These are phyloP conservation scores for Lactarius sanguifluus DNA, from an alignment of 768 basidiomycete genomes.

Conservation along the genomic window DNA sequence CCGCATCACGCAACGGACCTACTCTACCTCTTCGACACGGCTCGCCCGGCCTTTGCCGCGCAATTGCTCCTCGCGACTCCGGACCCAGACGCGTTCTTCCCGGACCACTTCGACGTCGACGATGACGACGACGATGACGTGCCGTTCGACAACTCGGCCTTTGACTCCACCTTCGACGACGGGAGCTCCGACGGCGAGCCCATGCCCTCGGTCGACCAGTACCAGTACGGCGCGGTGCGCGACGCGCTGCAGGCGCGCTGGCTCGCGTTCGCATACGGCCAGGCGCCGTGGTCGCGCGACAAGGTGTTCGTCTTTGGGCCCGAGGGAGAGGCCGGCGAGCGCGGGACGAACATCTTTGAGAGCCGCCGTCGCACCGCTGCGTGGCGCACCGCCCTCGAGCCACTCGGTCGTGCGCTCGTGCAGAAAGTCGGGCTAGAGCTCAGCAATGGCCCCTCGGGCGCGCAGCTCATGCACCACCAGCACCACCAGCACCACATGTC, in stretches of 20 bases:
- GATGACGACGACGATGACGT: slow-evolving; percentile 40
- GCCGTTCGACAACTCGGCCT: slow-evolving; percentile 36
- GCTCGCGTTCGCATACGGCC: slow-evolving; percentile 73
- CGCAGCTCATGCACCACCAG: not conserved
- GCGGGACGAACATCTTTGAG: slow-evolving; percentile 62
- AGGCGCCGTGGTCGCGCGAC: slow-evolving; percentile 67
- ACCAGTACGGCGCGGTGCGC: slow-evolving; percentile 63
- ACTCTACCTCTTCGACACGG: slow-evolving; percentile 78
- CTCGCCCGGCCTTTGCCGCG: slow-evolving; percentile 44
- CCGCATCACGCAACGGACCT: slow-evolving; percentile 74
- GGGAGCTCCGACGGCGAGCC: slow-evolving; percentile 47
- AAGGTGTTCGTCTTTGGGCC: slow-evolving; percentile 80
- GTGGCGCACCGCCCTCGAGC: slow-evolving; percentile 68
- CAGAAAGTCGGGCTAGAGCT: slow-evolving; percentile 76
- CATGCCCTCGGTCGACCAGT: slow-evolving; percentile 60
- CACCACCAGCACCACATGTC: not conserved
- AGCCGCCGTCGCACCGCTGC: slow-evolving; percentile 56
- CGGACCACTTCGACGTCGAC: slow-evolving; percentile 33
- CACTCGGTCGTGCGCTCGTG: slow-evolving; percentile 62
- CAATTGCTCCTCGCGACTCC: slow-evolving; percentile 29
- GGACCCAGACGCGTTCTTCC: slow-evolving; percentile 36
- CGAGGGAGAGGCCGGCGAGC: slow-evolving; percentile 78
- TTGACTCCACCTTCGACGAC: slow-evolving; percentile 30
- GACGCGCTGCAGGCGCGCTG: slow-evolving; percentile 72
- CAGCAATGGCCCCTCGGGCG: slow-evolving; percentile 60